Evolutionary conservation across 2,329 filamentous ascomycete genomes (phyloP).

Genomic region (Beauveria asiatica): DNA sequence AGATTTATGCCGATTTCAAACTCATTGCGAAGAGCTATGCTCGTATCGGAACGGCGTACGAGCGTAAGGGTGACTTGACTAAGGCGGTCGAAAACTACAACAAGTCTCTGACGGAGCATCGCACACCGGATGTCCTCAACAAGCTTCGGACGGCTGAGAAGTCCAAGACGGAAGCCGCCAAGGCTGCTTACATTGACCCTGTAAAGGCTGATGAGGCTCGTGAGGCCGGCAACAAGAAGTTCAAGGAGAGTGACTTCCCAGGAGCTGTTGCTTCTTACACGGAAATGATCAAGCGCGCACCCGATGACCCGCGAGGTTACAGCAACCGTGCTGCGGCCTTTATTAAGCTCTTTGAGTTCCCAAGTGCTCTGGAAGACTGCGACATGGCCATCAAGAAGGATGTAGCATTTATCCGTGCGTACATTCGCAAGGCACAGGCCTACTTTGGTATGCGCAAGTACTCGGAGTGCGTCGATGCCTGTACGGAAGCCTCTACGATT

Average conservation of each 20-base stretch:
- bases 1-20: constrained; percentile 94
- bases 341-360: constrained; percentile 94
- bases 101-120: constrained; percentile 90
- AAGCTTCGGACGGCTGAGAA: constrained; percentile 92
- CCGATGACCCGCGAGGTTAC: constrained; percentile 87
- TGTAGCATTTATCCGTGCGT: constrained; percentile 85
- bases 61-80: constrained; percentile 74
- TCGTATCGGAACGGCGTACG: constrained; percentile 87
- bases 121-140: constrained; percentile 83
- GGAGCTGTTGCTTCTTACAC: constrained; percentile 87
- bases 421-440: constrained; percentile 92
- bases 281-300: constrained; percentile 95
- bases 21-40: constrained; percentile 96
- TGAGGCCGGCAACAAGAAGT: constrained; percentile 89
- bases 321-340: constrained; percentile 96
- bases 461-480: constrained; percentile 86
- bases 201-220: constrained; percentile 91
- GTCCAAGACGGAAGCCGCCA: constrained; percentile 66
- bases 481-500: constrained; percentile 68
- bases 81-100: constrained; percentile 85
- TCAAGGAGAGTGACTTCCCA: constrained; percentile 95
- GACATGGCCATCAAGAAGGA: constrained; percentile 86
- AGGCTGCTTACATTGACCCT: constrained; percentile 77
- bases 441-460: constrained; percentile 98
- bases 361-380: constrained; percentile 86